A percentile compares a stretch with the other conserved stretches of the same genome.
These are phyloP conservation scores for Acacia melanoxylon DNA, from an alignment of 306 rosid genomes.

Conservation along the genomic window DNA sequence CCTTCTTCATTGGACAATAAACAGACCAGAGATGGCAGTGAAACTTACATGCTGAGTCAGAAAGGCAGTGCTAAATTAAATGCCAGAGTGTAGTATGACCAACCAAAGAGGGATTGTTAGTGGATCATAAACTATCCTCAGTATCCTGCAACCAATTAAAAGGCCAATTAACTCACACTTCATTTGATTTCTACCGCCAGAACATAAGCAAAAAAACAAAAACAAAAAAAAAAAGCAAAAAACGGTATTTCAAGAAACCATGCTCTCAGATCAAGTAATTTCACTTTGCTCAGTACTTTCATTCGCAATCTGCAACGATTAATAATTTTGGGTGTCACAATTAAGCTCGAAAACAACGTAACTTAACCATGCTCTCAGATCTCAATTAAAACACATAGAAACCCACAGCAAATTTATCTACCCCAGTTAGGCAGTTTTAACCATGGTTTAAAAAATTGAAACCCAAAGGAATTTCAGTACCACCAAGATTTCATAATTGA, in stretches of 20 bases:
- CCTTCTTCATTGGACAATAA: neutral
- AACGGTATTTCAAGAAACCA: neutral
- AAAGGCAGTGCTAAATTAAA: neutral
- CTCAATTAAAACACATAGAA: neutral
- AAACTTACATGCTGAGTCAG: conserved; percentile 1
- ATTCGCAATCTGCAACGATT: conserved; percentile 27
- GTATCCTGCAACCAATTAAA: conserved; percentile 49
- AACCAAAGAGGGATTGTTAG: neutral
- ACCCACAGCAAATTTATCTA: neutral
- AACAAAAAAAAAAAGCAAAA: neutral
- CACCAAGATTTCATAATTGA: neutral
- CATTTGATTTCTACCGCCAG: conserved; percentile 17
- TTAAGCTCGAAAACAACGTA: conserved; percentile 19
- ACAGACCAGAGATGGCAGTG: conserved; percentile 15
- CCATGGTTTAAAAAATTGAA: neutral
- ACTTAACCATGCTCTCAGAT: neutral
- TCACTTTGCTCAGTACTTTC: conserved; percentile 20
- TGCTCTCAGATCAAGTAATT: conserved; percentile 18
- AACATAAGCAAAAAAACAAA: conserved; percentile 18
- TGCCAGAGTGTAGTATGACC: too few relatives aligned
- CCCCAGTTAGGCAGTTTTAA: neutral
- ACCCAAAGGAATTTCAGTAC: neutral
- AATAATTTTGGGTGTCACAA: conserved; percentile 23
- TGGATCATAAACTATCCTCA: conserved; percentile 32
- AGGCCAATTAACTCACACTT: conserved; percentile 27